Base-by-base conservation (phyloP, 805 yeast genomes). In the Metschnikowia rubicola region DNA sequence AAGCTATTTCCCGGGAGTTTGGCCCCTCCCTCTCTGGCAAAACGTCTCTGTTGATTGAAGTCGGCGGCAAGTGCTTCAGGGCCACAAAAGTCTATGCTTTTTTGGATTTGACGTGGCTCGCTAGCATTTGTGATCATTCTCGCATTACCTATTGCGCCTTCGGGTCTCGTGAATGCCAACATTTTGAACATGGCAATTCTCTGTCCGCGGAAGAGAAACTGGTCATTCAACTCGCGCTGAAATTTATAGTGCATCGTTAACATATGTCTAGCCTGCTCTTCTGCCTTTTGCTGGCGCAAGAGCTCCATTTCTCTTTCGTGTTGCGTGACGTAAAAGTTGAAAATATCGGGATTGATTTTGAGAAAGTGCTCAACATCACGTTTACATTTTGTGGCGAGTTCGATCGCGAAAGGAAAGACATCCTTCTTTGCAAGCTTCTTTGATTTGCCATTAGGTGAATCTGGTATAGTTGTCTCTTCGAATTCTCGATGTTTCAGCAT, bases 401-500 rank as follows among this genome's bases (percentile, higher is more conserved):
- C 77, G 41, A 58, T 59, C 4, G 68, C 64, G 44, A 68, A 64
- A 0, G 77, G 76, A 41, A 71, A 72, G 2, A 73, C 60, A 50
- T 73, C 76, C 43, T 67, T 63, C 46, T 71, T 72, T 2, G 77
- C 76, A 8, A 71, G 55, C 43, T 64, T 68, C 44, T 72, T 71
- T 2, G 53, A 38, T 46, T 65, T 69, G 3, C 62, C 67, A 17
- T 58, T 60, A 0, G 72, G 70, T 0, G 69, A 58, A 10, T 65
- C 71, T 12, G 35, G 36, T n/a, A 39, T 37, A 4, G 21, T 8
- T 6, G 13, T 31, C 8, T 36, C 41, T 9, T 10, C 37, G 11
- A 45, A 32, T 8, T 32, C 41, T 6, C 21, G 10, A 32, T 30
- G 30, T 11, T 29, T 39, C 32, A 28, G 12, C 21, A 29, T 21